phyloP scores from a whole-genome alignment of 202 grass and related monocot species.

The Digitaria exilis region DNA sequence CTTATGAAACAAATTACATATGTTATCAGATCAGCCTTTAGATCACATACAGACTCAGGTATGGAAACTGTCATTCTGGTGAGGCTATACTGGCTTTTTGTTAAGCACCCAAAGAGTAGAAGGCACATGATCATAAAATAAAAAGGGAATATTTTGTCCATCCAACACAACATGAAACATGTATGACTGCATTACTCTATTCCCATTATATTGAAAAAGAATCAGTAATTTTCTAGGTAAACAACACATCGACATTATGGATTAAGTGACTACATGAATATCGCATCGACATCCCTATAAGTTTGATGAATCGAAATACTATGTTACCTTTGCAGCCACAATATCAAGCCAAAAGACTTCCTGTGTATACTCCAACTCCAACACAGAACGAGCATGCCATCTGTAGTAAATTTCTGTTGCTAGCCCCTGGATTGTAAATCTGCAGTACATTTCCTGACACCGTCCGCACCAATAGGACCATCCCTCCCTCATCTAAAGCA shows the following conservation, averaged over 20 bases:
- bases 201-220: neutral
- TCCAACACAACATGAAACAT: neutral
- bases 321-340: neutral
- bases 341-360: neutral
- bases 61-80: neutral
- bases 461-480: neutral
- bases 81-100: neutral
- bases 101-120: neutral
- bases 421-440: neutral
- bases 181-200: neutral
- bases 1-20: neutral
- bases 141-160: neutral
- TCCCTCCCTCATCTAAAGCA: neutral
- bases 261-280: neutral
- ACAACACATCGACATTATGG: neutral
- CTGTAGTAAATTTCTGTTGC: neutral
- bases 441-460: neutral
- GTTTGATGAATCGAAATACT: neutral
- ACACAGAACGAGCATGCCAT: neutral
- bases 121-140: neutral
- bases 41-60: neutral
- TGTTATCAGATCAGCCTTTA: neutral
- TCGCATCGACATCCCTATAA: no score
- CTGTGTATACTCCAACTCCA: neutral
- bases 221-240: neutral